A percentile compares a stretch with the other conserved stretches of the same genome.
Evolutionary conservation across 1,284 basidiomycete genomes (phyloP).

Genomic region (Pseudozyma flocculosa): DNA sequence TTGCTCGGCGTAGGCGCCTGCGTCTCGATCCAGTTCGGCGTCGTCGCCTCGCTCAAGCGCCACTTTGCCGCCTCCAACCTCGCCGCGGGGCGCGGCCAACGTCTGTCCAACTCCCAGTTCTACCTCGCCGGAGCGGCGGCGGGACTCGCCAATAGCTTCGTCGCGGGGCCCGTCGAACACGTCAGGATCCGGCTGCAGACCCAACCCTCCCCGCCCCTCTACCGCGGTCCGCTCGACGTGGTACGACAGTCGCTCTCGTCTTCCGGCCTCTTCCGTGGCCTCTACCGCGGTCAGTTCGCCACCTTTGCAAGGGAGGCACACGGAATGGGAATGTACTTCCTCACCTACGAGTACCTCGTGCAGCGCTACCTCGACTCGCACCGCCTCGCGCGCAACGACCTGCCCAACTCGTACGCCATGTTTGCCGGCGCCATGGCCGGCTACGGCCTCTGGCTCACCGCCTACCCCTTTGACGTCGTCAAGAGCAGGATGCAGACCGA

Average conservation of each 20-base stretch:
- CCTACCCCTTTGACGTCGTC: slow-evolving; percentile 91
- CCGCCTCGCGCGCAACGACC: slow-evolving; percentile 24
- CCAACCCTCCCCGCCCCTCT: slow-evolving; percentile 44
- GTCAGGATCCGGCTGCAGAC: slow-evolving; percentile 79
- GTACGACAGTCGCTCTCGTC: slow-evolving; percentile 12
- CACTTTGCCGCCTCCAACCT: slow-evolving; percentile 63
- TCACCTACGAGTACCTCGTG: slow-evolving; percentile 88
- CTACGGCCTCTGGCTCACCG: slow-evolving; percentile 59
- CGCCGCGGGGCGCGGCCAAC: slow-evolving; percentile 5
- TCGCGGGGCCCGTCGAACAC: slow-evolving; percentile 94
- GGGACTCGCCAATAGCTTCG: slow-evolving; percentile 84
- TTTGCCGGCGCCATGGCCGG: slow-evolving; percentile 49
- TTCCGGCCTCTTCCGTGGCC: slow-evolving; percentile 60
- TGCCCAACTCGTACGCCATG: slow-evolving; percentile 45
- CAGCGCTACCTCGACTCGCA: slow-evolving; percentile 69
- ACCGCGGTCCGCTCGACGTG: slow-evolving; percentile 58
- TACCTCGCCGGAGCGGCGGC: slow-evolving; percentile 77
- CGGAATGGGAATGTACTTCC: slow-evolving; percentile 64
- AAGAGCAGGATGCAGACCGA: slow-evolving; percentile 96
- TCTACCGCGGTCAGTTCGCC: slow-evolving; percentile 90
- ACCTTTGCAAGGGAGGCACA: slow-evolving; percentile 81
- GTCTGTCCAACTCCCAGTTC: slow-evolving; percentile 69
- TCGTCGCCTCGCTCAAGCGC: slow-evolving; percentile 86
- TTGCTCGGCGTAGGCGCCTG: slow-evolving; percentile 90
- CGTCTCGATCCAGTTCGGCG: slow-evolving; percentile 95